These are phyloP conservation scores for Scenedesmus sp. DNA, from an alignment of 163 green algal species.

Conservation along the genomic window DNA sequence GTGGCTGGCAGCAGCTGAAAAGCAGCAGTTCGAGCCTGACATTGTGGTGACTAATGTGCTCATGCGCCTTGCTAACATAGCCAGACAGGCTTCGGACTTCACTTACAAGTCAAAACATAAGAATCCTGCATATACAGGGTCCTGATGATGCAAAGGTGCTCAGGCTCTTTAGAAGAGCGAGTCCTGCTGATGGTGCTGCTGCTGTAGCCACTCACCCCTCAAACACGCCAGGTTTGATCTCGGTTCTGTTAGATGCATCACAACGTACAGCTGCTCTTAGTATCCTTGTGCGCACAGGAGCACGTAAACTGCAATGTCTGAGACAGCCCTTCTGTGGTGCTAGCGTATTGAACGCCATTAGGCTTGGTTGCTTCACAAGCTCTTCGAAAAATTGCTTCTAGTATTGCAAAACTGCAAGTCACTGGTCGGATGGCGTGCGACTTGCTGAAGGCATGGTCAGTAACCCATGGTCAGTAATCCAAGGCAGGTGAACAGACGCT, in stretches of 20 bases:
- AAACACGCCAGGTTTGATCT: constrained; percentile 41
- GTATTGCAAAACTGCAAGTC: background rate
- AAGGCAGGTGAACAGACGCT: background rate
- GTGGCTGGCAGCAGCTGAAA: no score
- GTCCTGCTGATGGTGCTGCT: background rate
- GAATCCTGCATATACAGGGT: background rate
- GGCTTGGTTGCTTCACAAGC: background rate
- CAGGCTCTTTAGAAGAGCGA: background rate
- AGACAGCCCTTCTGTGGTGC: constrained; percentile 4
- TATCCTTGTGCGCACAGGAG: background rate
- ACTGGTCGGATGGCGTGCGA: background rate
- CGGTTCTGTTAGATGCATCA: background rate
- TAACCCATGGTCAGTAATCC: background rate
- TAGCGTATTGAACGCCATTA: background rate
- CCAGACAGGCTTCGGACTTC: no score
- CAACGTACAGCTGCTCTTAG: background rate
- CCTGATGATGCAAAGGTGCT: background rate
- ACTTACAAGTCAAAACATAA: background rate
- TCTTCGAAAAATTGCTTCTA: background rate
- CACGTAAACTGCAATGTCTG: background rate
- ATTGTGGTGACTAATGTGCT: background rate
- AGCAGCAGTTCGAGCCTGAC: no score
- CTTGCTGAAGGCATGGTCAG: background rate
- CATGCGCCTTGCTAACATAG: no score
- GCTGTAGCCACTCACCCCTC: constrained; percentile 42